Conservation (phyloP, 495 filamentous ascomycete genomes). For the Neurospora sp. region DNA sequence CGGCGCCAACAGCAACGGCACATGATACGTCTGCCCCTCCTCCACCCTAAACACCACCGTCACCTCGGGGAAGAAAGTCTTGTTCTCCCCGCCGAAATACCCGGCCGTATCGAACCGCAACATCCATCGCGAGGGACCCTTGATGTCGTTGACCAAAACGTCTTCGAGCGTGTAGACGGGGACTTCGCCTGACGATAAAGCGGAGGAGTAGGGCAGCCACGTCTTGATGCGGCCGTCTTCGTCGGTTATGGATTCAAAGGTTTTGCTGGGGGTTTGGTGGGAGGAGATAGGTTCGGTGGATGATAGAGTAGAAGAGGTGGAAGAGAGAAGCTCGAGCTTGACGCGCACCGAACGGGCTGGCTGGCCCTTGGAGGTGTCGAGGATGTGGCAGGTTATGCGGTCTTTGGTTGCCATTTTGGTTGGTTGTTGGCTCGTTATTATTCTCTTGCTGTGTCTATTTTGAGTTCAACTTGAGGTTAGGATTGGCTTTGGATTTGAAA, state of each 20-base stretch:
- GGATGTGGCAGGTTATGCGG: constrained; percentile 52
- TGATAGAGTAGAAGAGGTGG: constrained; percentile 34
- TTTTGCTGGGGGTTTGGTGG: constrained; percentile 35
- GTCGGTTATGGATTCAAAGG: constrained; percentile 59
- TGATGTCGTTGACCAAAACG: constrained; percentile 24
- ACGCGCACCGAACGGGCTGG: constrained; percentile 75
- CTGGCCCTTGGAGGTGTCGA: constrained; percentile 47
- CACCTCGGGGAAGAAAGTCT: constrained; percentile 90
- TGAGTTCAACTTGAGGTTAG: background rate
- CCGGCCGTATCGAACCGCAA: constrained; percentile 66
- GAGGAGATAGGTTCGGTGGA: background rate
- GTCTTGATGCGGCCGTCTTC: constrained; percentile 74
- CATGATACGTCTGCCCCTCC: constrained; percentile 75
- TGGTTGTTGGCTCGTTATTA: background rate
- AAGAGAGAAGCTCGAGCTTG: constrained; percentile 58
- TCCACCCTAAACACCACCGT: constrained; percentile 73
- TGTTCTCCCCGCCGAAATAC: constrained; percentile 64
- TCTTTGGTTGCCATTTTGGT: constrained; percentile 26
- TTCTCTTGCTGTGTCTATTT: background rate
- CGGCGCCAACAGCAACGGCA: constrained; percentile 79
- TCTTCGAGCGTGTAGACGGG: constrained; percentile 42
- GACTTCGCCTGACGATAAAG: constrained; percentile 35
- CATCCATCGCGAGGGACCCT: constrained; percentile 46
- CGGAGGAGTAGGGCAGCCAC: constrained; percentile 53
- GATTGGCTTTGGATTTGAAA: background rate